Evolutionary conservation across 495 filamentous ascomycete species (phyloP).

Genomic region (Penicillium ochrochloron): DNA sequence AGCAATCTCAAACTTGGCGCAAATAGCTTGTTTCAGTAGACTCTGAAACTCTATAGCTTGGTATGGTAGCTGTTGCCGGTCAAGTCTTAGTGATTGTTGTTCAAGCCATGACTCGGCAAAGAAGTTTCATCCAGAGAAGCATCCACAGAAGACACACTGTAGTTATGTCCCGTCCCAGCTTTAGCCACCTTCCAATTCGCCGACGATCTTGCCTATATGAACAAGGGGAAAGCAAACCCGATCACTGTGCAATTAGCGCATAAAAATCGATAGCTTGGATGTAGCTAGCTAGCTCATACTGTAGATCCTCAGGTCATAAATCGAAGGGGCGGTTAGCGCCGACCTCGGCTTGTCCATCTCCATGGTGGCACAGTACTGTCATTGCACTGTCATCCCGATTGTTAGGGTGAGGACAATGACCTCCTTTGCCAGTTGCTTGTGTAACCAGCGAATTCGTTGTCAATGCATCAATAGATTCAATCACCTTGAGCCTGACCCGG

Average conservation of each 20-base stretch:
- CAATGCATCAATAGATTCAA: background rate
- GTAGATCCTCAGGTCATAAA: background rate
- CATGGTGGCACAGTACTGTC: background rate
- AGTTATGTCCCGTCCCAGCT: too few species aligned
- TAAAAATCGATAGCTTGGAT: background rate
- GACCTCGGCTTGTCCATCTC: background rate
- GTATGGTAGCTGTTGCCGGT: background rate
- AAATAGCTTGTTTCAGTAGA: background rate
- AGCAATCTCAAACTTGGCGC: background rate
- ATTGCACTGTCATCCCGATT: background rate
- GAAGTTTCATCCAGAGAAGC: background rate
- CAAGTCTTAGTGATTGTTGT: background rate
- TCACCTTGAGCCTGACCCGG: background rate
- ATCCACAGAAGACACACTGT: background rate
- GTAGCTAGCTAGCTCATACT: background rate
- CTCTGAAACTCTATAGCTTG: background rate
- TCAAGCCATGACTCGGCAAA: background rate
- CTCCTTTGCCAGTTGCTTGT: background rate
- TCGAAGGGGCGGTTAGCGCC: background rate
- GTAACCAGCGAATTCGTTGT: background rate
- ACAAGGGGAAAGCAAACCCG: background rate
- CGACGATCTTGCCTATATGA: background rate
- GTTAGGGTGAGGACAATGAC: background rate
- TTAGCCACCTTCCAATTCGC: too few species aligned
- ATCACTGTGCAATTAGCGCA: background rate